phyloP scores from a whole-genome alignment of 2,329 filamentous ascomycete species.

The Stromatinia cepivora region DNA sequence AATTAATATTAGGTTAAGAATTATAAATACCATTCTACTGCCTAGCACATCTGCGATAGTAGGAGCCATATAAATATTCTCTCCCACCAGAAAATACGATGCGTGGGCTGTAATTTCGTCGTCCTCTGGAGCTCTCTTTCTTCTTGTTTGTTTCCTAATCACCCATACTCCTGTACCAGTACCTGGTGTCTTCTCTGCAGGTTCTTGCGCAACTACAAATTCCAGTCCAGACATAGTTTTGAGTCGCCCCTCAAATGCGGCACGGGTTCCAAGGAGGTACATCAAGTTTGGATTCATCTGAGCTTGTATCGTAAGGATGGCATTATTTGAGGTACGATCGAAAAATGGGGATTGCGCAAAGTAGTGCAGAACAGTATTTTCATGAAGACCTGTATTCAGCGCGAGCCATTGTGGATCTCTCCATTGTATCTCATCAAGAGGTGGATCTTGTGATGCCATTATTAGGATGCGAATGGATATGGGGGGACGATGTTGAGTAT shows the following conservation, averaged over 20 bases:
- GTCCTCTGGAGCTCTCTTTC: constrained; percentile 57
- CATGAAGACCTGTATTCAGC: constrained; percentile 60
- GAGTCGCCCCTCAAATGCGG: constrained; percentile 62
- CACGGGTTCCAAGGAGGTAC: constrained; percentile 58
- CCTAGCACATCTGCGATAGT: constrained; percentile 59
- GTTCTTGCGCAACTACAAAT: constrained; percentile 65
- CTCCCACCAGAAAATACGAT: constrained; percentile 64
- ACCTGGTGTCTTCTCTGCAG: constrained; percentile 62
- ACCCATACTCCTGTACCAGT: constrained; percentile 66
- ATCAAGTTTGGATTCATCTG: constrained; percentile 60
- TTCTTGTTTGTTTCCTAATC: constrained; percentile 65
- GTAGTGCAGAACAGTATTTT: constrained; percentile 63
- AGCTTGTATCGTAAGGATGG: constrained; percentile 61
- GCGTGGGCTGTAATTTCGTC: constrained; percentile 61
- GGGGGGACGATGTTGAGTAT: not conserved
- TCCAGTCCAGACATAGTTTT: constrained; percentile 66
- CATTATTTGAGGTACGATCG: constrained; percentile 67
- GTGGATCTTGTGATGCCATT: constrained; percentile 53
- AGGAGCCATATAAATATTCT: constrained; percentile 68
- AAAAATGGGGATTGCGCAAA: constrained; percentile 68
- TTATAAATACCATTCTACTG: constrained; percentile 52
- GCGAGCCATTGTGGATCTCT: constrained; percentile 52
- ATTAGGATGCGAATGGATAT: not conserved
- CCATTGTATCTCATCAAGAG: constrained; percentile 69
- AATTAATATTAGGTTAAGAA: not conserved